phyloP scores from a whole-genome alignment of 2,329 filamentous ascomycete genomes.

The Cercospora citrullina region DNA sequence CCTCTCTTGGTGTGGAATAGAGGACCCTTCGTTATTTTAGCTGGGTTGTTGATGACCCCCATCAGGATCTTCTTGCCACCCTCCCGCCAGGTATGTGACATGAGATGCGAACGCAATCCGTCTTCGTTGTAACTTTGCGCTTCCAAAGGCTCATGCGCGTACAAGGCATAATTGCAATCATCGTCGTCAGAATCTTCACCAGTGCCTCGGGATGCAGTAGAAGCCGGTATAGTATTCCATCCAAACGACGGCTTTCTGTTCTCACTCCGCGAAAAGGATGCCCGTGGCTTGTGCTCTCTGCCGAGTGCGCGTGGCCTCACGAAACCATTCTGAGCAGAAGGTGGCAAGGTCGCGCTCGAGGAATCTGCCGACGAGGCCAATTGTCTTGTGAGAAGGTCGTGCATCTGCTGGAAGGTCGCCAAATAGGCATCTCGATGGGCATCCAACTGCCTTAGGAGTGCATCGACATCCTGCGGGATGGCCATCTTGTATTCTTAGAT shows the following conservation, averaged over 20 bases:
- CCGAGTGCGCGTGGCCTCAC: neutral
- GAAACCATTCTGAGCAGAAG: neutral
- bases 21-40: constrained; percentile 46
- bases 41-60: constrained; percentile 46
- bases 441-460: constrained; percentile 26
- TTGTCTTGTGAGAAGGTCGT: constrained; percentile 25
- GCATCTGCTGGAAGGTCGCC: constrained; percentile 24
- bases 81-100: constrained; percentile 46
- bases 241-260: constrained; percentile 22
- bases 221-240: constrained; percentile 19
- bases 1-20: constrained; percentile 47
- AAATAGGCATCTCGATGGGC: constrained; percentile 28
- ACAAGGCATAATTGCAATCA: constrained; percentile 42
- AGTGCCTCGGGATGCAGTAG: constrained; percentile 25
- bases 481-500: neutral
- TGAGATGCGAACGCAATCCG: constrained; percentile 48
- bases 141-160: constrained; percentile 45
- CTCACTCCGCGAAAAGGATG: constrained; percentile 9
- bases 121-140: constrained; percentile 46
- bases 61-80: constrained; percentile 45
- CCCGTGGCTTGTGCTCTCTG: constrained; percentile 14
- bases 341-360: neutral
- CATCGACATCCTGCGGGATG: constrained; percentile 1
- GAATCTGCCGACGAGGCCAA: constrained; percentile 7
- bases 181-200: constrained; percentile 42